phyloP scores from a whole-genome alignment of 345 rosid species.

The Garcia nutans region DNA sequence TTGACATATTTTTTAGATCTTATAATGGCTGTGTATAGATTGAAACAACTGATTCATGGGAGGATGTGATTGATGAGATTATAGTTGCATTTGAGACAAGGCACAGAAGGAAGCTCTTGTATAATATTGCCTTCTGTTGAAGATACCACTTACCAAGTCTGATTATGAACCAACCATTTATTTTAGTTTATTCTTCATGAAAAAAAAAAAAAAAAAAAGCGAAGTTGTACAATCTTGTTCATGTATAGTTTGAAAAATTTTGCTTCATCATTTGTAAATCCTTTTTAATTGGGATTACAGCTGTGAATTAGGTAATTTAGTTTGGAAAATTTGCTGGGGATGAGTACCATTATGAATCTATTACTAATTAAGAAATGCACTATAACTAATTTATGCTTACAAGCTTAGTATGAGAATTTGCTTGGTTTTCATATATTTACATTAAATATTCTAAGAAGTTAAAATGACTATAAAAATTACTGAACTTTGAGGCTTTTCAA shows the following conservation, averaged over 20 bases:
- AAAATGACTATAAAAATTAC: no score
- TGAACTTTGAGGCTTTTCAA: no score
- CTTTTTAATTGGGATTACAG: neutral
- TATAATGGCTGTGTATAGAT: conserved; percentile 40
- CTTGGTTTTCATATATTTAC: no score
- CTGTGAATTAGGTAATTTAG: no score
- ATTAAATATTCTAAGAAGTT: no score
- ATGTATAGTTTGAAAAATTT: no score
- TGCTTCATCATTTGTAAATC: neutral
- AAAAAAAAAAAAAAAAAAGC: no score
- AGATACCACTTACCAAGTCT: neutral
- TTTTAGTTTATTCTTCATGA: neutral
- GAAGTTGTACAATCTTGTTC: neutral
- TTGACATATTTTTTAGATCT: neutral
- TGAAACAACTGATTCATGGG: conserved; percentile 81
- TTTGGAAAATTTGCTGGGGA: neutral
- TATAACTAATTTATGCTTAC: no score
- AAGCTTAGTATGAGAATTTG: no score
- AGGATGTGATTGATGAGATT: conserved; percentile 76
- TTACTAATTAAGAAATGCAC: no score
- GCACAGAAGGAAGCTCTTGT: conserved; percentile 70
- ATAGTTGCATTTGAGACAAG: conserved; percentile 68
- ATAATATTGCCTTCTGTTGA: conserved; percentile 80
- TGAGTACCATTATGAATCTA: no score
- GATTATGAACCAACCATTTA: neutral